Base-by-base conservation (phyloP, 768 basidiomycete genomes). In the Xerocomellus intermedius region DNA sequence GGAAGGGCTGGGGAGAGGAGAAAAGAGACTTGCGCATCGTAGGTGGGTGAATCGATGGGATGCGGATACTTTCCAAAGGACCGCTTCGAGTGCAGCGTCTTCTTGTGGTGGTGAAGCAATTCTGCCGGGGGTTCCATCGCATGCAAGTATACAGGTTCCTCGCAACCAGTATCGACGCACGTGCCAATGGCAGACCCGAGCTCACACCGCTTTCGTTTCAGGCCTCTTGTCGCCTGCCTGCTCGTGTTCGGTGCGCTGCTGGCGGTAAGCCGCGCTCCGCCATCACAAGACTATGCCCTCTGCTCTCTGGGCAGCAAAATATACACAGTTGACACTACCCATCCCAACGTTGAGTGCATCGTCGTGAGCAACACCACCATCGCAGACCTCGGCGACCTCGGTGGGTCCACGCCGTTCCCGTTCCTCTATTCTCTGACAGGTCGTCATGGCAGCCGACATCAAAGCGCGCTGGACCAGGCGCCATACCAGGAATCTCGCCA, bases 61-160 rank as follows among this genome's bases (percentile, higher is more conserved):
- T 77, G 80, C 10, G 85, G 82, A 64, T 85, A 80, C 65, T 83
- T 88, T 62, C 82, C 85, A 75, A 88, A 85, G 2, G 87, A 87
- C 36, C 85, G 79, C 62, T 89, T 91, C 3, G 66, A 52, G 45
- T 72, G 70, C 2, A 73, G 59, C 48, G 66, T 68, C 53, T 71
- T 71, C 32, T 61, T 69, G 69, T 72, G 72, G 53, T 71, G 63
- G 43, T 71, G 68, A 2, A 63, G 57, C n/a, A 59, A 39, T 14
- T 73, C 69, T 10, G 58, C 8, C 9, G 61, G 33, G 0, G 55
- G 22, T 13, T 70, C 69, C 70, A 70, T 51, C 16, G 5, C 26
- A 26, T 32, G 33, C 33, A 32, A 10, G n/a, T n/a, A n/a, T n/a
- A n/a, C n/a, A n/a, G n/a, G n/a, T n/a, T n/a, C n/a, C n/a, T n/a